Conservation (phyloP, 2,329 filamentous ascomycete species). For the Penicillium sp. region DNA sequence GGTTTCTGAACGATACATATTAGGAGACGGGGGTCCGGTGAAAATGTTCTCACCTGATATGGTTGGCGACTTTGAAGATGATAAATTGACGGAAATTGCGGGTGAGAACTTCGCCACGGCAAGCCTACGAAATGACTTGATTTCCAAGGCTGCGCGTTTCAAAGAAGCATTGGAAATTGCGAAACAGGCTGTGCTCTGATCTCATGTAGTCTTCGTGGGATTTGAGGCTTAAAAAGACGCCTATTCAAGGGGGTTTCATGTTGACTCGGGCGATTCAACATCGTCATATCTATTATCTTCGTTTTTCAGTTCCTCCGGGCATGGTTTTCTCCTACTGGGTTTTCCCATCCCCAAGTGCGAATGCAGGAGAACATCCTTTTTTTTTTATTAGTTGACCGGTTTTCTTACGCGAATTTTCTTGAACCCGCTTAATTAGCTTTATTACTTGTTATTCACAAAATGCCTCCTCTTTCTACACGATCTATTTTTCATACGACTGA, state of each 20-base stretch:
- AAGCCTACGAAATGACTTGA: constrained; percentile 47
- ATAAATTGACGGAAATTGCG: constrained; percentile 57
- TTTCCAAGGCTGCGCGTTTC: constrained; percentile 46
- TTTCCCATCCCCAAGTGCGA: not conserved
- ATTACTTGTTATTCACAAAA: too few relatives aligned
- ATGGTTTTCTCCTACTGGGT: not conserved
- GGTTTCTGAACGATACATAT: constrained; percentile 54
- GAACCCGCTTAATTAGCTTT: too few relatives aligned
- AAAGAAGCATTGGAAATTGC: constrained; percentile 35
- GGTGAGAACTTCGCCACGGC: constrained; percentile 53
- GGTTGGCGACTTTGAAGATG: constrained; percentile 50
- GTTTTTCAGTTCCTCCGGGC: not conserved
- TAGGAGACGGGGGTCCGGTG: constrained; percentile 54
- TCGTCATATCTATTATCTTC: too few relatives aligned
- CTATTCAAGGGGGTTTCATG: too few relatives aligned
- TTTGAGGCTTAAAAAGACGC: not conserved
- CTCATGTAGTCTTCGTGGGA: not conserved
- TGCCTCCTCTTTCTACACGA: too few relatives aligned
- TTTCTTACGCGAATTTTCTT: too few relatives aligned
- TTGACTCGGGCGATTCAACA: not conserved
- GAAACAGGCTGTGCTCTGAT: not conserved
- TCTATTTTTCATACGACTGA: too few relatives aligned
- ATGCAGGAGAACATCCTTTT: not conserved
- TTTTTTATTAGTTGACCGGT: too few relatives aligned
- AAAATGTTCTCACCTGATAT: constrained; percentile 53